Evolutionary conservation across 202 grass and related monocot genomes (phyloP).

Genomic region (Eragrostis tef): DNA sequence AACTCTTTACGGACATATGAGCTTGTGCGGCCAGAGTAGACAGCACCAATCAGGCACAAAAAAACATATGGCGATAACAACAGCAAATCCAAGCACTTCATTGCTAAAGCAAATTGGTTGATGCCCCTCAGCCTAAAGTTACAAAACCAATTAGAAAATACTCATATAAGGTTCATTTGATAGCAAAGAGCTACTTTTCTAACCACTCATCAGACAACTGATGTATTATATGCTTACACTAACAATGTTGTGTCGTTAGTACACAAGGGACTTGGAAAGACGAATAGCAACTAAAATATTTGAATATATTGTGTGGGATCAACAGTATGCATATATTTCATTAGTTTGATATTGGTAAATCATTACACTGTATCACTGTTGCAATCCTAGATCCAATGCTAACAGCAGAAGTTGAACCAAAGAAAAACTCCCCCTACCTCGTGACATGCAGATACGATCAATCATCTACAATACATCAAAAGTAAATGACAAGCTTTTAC

Average conservation of each 20-base stretch:
- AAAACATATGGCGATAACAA: slow-evolving; percentile 50
- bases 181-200: neutral
- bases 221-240: neutral
- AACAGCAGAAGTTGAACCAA: neutral
- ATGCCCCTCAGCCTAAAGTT: slow-evolving; percentile 28
- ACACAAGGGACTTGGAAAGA: neutral
- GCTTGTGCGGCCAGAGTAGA: slow-evolving; percentile 64
- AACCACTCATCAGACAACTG: neutral
- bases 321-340: neutral
- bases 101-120: slow-evolving; percentile 30
- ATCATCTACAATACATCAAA: slow-evolving; percentile 8
- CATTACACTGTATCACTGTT: too few species aligned
- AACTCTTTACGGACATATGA: slow-evolving; percentile 73
- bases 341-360: neutral
- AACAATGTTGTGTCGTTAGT: neutral
- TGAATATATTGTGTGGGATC: neutral
- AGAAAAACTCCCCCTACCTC: neutral
- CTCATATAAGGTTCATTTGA: neutral
- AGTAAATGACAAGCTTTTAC: neutral
- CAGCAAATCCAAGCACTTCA: slow-evolving; percentile 43
- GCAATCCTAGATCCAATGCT: neutral
- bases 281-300: neutral
- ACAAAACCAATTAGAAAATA: slow-evolving; percentile 18
- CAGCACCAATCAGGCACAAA: slow-evolving; percentile 50
- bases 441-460: neutral